Conservation (phyloP, 2,329 filamentous ascomycete species). For the Clonostachys rosea region DNA sequence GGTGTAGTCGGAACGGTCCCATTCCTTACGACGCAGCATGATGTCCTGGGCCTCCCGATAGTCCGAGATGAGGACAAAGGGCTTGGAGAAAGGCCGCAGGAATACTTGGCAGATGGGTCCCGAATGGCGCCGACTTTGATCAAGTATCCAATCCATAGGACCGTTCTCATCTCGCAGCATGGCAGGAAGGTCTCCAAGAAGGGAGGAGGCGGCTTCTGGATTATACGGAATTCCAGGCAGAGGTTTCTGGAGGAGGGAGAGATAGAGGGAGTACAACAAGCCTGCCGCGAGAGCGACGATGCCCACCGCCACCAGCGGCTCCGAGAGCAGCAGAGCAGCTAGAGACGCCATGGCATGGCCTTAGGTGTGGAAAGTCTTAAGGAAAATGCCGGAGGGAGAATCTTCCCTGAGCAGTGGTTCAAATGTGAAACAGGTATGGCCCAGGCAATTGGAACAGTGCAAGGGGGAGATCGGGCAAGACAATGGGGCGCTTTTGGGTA, state of each 20-base stretch:
- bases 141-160: conserved; percentile 15
- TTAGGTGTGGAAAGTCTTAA: no score
- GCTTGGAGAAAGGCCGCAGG: conserved; percentile 32
- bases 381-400: no score
- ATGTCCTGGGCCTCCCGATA: conserved; percentile 36
- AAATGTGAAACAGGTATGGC: no score
- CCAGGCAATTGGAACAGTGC: no score
- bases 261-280: neutral
- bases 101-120: conserved; percentile 42
- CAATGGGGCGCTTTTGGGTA: no score
- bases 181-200: conserved; percentile 34
- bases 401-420: no score
- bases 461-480: no score
- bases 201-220: conserved; percentile 16
- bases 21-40: conserved; percentile 36
- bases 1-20: conserved; percentile 32
- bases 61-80: conserved; percentile 35
- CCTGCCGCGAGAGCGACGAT: no score
- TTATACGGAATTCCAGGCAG: conserved; percentile 41
- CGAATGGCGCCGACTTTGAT: conserved; percentile 19
- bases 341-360: no score
- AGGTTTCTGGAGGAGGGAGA: conserved; percentile 28
- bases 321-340: no score
- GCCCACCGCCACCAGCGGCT: no score
- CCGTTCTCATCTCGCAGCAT: conserved; percentile 2